A percentile compares a stretch with the other conserved stretches of the same genome.
Evolutionary conservation across 176 grass and related monocot genomes (phyloP).

Genomic region (Rhipidocladum racemiflorum): DNA sequence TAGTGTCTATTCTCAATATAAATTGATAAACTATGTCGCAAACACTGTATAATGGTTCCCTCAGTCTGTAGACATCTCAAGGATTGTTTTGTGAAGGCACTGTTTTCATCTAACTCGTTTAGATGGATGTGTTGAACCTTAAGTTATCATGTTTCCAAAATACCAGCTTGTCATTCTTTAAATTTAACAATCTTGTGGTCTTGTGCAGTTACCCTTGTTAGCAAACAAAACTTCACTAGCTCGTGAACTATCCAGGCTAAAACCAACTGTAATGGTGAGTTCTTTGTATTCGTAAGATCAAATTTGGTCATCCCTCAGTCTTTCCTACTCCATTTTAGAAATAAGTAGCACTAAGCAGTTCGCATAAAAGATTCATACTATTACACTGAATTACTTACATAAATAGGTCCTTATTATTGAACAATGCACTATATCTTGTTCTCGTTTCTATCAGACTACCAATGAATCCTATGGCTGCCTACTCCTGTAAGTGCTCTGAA

Average conservation of each 20-base stretch:
- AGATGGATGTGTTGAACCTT: not conserved
- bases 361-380: not conserved
- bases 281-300: not conserved
- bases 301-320: not conserved
- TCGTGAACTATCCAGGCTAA: slow-evolving; percentile 49
- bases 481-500: not conserved
- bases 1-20: not conserved
- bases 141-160: not conserved
- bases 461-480: slow-evolving; percentile 15
- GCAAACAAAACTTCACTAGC: slow-evolving; percentile 42
- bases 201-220: slow-evolving; percentile 49
- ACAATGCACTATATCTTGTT: slow-evolving; percentile 3
- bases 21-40: slow-evolving; percentile 8
- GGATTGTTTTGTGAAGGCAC: not conserved
- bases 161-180: not conserved
- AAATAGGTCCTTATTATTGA: not conserved
- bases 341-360: not conserved
- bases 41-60: not conserved
- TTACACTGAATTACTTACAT: not conserved
- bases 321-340: not conserved
- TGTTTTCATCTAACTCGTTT: not conserved
- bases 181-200: slow-evolving; percentile 21
- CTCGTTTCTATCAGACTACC: slow-evolving; percentile 9
- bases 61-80: not conserved
- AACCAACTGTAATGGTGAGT: slow-evolving; percentile 37